Conservation (phyloP, 164 flowering plant species). For the Chimonanthus salicifolius region DNA sequence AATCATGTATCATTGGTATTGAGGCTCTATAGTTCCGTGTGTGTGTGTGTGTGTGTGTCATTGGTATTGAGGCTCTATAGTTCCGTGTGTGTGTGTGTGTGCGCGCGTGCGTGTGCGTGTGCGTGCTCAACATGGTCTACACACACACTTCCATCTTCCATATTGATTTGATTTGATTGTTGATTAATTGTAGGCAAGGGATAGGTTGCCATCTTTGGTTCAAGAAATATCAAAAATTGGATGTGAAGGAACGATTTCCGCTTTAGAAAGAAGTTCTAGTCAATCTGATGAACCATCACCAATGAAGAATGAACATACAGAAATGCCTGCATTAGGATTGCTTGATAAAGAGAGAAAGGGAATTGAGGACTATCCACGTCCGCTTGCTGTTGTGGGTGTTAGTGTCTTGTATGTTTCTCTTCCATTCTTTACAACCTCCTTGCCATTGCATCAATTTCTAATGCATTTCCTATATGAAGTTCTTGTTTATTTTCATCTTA, state of each 20-base stretch:
- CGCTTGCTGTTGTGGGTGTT: slow-evolving; percentile 84
- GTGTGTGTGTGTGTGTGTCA: too few species aligned
- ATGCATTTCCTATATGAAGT: neutral
- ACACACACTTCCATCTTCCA: too few species aligned
- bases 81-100: too few species aligned
- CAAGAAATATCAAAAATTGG: slow-evolving; percentile 70
- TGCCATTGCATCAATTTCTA: neutral
- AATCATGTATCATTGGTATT: too few species aligned
- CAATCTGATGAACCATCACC: slow-evolving; percentile 18
- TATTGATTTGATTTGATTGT: neutral
- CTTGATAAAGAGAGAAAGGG: slow-evolving; percentile 27
- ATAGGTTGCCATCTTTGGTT: slow-evolving; percentile 53
- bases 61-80: too few species aligned
- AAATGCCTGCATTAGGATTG: slow-evolving; percentile 15
- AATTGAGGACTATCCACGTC: slow-evolving; percentile 80
- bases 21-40: too few species aligned
- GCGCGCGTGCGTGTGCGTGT: too few species aligned
- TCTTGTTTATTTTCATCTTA: neutral
- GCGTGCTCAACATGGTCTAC: neutral
- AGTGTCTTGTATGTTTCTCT: slow-evolving; percentile 74
- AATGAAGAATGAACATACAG: slow-evolving; percentile 19
- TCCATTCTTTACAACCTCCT: neutral
- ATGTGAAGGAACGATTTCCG: slow-evolving; percentile 24
- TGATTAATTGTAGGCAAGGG: slow-evolving; percentile 45
- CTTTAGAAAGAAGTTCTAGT: slow-evolving; percentile 17